Evolutionary conservation across 129 eudicot genomes (phyloP), one percentile per base, ranked within the genome.

Genomic region (Arctium lappa): DNA sequence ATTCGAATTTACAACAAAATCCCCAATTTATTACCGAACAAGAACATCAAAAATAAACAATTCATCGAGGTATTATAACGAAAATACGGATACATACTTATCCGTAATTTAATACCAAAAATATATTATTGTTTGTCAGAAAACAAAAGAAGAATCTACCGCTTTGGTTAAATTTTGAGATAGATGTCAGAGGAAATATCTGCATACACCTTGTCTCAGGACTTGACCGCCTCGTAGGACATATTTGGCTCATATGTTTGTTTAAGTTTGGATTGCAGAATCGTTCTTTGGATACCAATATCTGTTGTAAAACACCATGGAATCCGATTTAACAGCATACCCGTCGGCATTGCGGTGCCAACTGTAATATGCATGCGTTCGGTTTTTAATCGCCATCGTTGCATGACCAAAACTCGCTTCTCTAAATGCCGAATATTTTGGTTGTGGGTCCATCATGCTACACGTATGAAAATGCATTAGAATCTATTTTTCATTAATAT

Each of bases 331-430:
- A 31, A 88, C 87, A 0, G 88, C 88, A 72, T 79, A 78, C 36
- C 90, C 91, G 16, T 90, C 91, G 1, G 73, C 83, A 80, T 90
- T 90, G 5, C 91, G 89, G 68, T 90, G 90, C 94, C 94, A 90
- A 69, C 81, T 77, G 18, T 86, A 90, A 84, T 90, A 86, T 5
- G 94, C 94, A 33, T 90, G 94, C n/a, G 91, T 90, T 44, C 90
- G 84, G 84, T 86, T 90, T 90, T 86, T 90, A 73, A 90, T 90
- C 74, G 79, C 91, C 31, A 90, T 46, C 34, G 86, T 84, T 29
- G 91, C 91, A 48, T 88, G 94, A 38, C 91, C 94, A 76, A 86
- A 90, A 75, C 94, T 90, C 36, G 94, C 91, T 78, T 90, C 91
- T 9, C 90, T 82, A 74, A 86, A 90, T 39, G 94, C 94, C 6